These are phyloP conservation scores for Anisogramma anomala DNA, from an alignment of 2,329 filamentous ascomycete genomes.

Conservation along the genomic window DNA sequence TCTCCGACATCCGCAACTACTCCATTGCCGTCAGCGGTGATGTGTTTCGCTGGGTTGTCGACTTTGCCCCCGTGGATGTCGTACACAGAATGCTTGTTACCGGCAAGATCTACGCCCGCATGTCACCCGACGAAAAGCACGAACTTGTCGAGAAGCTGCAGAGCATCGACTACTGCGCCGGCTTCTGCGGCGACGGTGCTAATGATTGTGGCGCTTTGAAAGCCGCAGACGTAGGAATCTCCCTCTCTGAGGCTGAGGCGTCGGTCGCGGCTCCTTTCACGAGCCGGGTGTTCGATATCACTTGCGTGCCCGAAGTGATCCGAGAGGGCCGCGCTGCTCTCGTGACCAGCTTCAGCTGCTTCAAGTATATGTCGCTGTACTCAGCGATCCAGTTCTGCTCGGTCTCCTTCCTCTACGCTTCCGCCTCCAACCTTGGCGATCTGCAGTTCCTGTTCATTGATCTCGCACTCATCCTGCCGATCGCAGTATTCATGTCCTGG, in stretches of 20 bases:
- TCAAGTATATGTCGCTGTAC: conserved; percentile 99
- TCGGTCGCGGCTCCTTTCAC: conserved; percentile 98
- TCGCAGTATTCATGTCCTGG: conserved; percentile 99
- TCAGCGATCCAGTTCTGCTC: conserved; percentile 98
- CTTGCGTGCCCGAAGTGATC: conserved; percentile 87
- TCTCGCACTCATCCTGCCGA: conserved; percentile 79
- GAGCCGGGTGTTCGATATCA: conserved; percentile 88
- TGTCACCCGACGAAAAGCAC: conserved; percentile 98
- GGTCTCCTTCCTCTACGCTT: conserved; percentile 91
- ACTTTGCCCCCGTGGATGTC: conserved; percentile 73
- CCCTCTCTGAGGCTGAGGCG: conserved; percentile 90
- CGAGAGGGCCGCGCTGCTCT: conserved; percentile 86
- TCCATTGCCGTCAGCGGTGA: conserved; percentile 84
- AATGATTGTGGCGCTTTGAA: conserved; percentile 97
- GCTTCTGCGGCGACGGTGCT: conserved; percentile 94
- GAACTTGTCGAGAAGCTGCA: conserved; percentile 96
- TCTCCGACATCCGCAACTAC: conserved; percentile 72
- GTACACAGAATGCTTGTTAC: conserved; percentile 76
- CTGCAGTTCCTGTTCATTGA: conserved; percentile 99
- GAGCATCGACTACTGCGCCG: conserved; percentile 86
- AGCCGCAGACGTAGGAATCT: conserved; percentile 94
- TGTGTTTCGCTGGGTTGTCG: conserved; percentile 91
- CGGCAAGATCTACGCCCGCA: conserved; percentile 90
- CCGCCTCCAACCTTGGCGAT: conserved; percentile 86
- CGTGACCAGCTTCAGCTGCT: conserved; percentile 98